Evolutionary conservation across 345 rosid species (phyloP).

Genomic region (sweet orange (Citrus sinensis)): DNA sequence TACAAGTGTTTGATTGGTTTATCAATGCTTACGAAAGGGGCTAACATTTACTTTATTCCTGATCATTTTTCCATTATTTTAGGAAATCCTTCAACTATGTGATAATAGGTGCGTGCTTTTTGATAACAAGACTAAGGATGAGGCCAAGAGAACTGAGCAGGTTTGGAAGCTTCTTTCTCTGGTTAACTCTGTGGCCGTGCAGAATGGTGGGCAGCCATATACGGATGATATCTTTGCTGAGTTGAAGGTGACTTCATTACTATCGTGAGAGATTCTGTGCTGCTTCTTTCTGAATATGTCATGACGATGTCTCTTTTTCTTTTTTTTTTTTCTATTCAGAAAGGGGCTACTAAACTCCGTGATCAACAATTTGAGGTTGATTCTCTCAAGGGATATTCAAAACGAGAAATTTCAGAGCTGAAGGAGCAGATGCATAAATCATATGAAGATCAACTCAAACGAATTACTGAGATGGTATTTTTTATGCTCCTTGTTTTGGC

Average conservation of each 20-base stretch:
- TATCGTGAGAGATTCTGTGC: background rate
- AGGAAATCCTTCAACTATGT: constrained; percentile 73
- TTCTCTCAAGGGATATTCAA: constrained; percentile 55
- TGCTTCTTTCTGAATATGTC: background rate
- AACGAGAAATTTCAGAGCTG: constrained; percentile 49
- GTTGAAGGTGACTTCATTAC: constrained; percentile 44
- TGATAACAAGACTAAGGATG: constrained; percentile 77
- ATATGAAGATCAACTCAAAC: constrained; percentile 61
- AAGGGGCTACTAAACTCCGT: constrained; percentile 61
- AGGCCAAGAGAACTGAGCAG: constrained; percentile 49
- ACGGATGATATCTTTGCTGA: constrained; percentile 70
- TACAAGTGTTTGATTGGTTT: background rate
- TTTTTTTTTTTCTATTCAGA: constrained; percentile 30
- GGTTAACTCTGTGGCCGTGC: constrained; percentile 43
- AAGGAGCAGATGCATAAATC: constrained; percentile 57
- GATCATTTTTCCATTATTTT: background rate
- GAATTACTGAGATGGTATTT: constrained; percentile 65
- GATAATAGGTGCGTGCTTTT: constrained; percentile 60
- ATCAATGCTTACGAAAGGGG: background rate
- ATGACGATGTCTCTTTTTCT: background rate
- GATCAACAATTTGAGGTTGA: constrained; percentile 63
- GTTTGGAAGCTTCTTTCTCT: constrained; percentile 61
- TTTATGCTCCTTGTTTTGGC: background rate
- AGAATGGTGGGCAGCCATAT: constrained; percentile 73
- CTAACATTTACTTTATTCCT: background rate